Evolutionary conservation across 1,139 yeast genomes (phyloP).

Genomic region (Blastobotrys persicus): DNA sequence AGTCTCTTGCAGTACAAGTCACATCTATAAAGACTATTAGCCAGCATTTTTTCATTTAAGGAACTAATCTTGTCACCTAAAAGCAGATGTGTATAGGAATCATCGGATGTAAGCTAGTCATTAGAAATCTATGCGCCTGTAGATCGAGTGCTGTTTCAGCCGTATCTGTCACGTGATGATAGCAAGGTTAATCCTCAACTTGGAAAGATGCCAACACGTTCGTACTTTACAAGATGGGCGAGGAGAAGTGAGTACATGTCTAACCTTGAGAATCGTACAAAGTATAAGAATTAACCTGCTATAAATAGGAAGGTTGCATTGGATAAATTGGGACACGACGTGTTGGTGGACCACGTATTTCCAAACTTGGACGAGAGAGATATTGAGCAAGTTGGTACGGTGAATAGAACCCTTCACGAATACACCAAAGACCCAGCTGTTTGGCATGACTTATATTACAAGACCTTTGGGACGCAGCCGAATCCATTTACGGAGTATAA

Average conservation of each 20-base stretch:
- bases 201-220: no score
- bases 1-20: no score
- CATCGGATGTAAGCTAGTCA: no score
- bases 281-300: not conserved
- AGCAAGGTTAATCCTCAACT: not conserved
- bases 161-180: not conserved
- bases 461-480: constrained; percentile 30
- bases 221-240: not conserved
- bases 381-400: constrained; percentile 24
- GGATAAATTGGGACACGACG: constrained; percentile 29
- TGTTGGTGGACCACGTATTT: constrained; percentile 32
- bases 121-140: no score
- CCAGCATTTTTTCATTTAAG: no score
- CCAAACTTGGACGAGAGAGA: constrained; percentile 28
- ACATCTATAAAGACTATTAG: no score
- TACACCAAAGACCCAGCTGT: constrained; percentile 28
- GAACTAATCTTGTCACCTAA: no score
- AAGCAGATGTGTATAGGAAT: no score
- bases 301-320: constrained; percentile 7
- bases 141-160: not conserved
- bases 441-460: constrained; percentile 33
- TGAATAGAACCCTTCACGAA: constrained; percentile 23
- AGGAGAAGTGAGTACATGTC: not conserved
- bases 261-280: not conserved
- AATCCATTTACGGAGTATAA: constrained; percentile 31